Percentiles rank a stretch among this genome's conserved stretches.
Conservation (phyloP, 2,329 filamentous ascomycete species). For the Apiospora sp. region DNA sequence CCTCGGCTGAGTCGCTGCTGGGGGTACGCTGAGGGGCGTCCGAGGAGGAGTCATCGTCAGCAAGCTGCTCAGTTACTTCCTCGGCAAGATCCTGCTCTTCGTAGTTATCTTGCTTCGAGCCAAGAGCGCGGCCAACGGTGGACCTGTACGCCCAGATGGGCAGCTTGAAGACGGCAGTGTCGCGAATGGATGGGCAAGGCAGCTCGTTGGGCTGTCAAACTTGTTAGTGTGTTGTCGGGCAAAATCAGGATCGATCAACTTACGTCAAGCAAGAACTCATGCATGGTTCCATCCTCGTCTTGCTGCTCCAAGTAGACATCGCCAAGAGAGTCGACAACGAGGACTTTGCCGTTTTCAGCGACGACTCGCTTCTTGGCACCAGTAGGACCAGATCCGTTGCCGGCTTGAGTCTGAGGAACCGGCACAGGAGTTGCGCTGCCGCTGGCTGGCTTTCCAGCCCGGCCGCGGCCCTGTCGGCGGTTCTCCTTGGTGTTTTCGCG, state of each 20-base stretch:
- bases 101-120: conserved; percentile 42
- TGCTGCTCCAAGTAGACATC: conserved; percentile 96
- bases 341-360: conserved; percentile 92
- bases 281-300: conserved; percentile 82
- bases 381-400: conserved; percentile 62
- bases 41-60: conserved; percentile 53
- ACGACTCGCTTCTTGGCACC: conserved; percentile 87
- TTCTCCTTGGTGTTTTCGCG: conserved; percentile 70
- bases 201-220: conserved; percentile 76
- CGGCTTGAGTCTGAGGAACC: conserved; percentile 49
- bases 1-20: conserved; percentile 65
- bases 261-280: conserved; percentile 89
- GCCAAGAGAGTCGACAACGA: conserved; percentile 90
- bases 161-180: conserved; percentile 83
- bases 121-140: conserved; percentile 59
- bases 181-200: conserved; percentile 74
- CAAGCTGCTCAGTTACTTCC: conserved; percentile 46
- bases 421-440: conserved; percentile 61
- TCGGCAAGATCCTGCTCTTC: conserved; percentile 46
- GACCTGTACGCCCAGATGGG: conserved; percentile 76
- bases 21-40: conserved; percentile 60
- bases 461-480: conserved; percentile 49
- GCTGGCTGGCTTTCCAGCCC: conserved; percentile 47
- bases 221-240: neutral
- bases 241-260: conserved; percentile 47